Percentiles rank a stretch among this genome's conserved stretches.
These are phyloP conservation scores for Saksenaea vasiformis DNA, from an alignment of 371 early-diverging fungal species.

Conservation along the genomic window DNA sequence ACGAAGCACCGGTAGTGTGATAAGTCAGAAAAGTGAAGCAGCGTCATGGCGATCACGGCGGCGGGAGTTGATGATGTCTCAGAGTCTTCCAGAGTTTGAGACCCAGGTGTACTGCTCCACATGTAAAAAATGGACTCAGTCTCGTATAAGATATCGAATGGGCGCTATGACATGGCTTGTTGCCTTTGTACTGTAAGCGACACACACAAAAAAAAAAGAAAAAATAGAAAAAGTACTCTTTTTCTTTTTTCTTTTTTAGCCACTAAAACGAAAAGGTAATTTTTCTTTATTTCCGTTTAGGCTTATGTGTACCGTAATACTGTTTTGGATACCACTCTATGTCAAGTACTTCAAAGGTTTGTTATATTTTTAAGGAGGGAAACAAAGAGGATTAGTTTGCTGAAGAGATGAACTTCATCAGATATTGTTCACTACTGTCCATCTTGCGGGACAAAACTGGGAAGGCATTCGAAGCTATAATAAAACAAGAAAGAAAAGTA, in stretches of 20 bases:
- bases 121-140: constrained; percentile 39
- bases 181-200: constrained; percentile 37
- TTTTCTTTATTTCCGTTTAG: constrained; percentile 16
- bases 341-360: constrained; percentile 52
- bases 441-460: constrained; percentile 33
- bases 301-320: constrained; percentile 35
- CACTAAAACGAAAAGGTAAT: constrained; percentile 3
- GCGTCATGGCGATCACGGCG: constrained; percentile 26
- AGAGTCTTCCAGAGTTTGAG: constrained; percentile 40
- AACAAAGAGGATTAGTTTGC: neutral
- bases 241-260: neutral
- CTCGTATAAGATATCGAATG: constrained; percentile 38
- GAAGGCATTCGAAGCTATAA: constrained; percentile 26
- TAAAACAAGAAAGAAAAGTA: constrained; percentile 1
- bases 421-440: constrained; percentile 49
- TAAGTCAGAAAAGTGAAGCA: neutral
- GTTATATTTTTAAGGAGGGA: neutral
- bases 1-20: neutral
- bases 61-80: constrained; percentile 16
- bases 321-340: constrained; percentile 48
- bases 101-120: constrained; percentile 33
- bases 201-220: too few species aligned
- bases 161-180: constrained; percentile 39
- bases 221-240: neutral
- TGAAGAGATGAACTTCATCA: constrained; percentile 2